These are phyloP conservation scores for Thymus quinquecostatus DNA, from an alignment of 257 asterid genomes.

Conservation along the genomic window DNA sequence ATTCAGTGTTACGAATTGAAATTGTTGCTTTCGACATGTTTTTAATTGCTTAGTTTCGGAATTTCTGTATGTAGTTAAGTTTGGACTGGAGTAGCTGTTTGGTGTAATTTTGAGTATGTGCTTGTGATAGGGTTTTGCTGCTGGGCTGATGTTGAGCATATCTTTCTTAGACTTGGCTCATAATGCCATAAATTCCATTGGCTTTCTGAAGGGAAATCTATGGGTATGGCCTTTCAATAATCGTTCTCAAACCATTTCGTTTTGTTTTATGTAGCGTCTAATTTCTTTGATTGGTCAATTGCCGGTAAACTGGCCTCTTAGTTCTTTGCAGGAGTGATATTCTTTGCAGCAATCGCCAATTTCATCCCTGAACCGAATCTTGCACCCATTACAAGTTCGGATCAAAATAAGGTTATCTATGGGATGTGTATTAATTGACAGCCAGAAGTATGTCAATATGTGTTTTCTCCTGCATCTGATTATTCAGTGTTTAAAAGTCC, in stretches of 20 bases:
- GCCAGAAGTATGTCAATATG: neutral
- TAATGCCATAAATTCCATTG: constrained; percentile 91
- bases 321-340: constrained; percentile 93
- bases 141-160: constrained; percentile 95
- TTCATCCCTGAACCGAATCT: constrained; percentile 91
- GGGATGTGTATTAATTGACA: constrained; percentile 21
- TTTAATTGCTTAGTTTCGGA: neutral
- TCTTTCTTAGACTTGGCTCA: constrained; percentile 96
- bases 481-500: constrained; percentile 19
- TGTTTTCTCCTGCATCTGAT: constrained; percentile 14
- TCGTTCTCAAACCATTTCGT: constrained; percentile 13
- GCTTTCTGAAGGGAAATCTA: constrained; percentile 88
- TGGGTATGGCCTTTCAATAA: constrained; percentile 60
- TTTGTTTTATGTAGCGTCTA: neutral
- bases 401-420: constrained; percentile 59
- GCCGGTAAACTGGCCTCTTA: constrained; percentile 43
- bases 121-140: constrained; percentile 80
- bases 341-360: constrained; percentile 73
- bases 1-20: neutral
- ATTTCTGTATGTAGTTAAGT: neutral
- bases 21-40: neutral
- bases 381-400: constrained; percentile 54
- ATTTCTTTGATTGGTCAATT: constrained; percentile 29
- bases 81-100: neutral
- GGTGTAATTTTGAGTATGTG: constrained; percentile 25